phyloP scores from a whole-genome alignment of 306 rosid genomes.

The barrel medic (Medicago truncatula) region MtrunA17r5.0-ANR NC_053048.1:54661001-54661500 shows the following conservation, averaged over 20 bases:
- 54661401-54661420: no score
- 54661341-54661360: no score
- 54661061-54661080: slow-evolving; percentile 84
- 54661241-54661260: no score
- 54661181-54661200: not conserved
- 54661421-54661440: no score
- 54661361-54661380: no score
- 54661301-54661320: not conserved
- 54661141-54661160: slow-evolving; percentile 30
- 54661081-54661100: slow-evolving; percentile 68
- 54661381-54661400: no score
- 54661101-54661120: slow-evolving; percentile 41
- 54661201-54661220: not conserved
- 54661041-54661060: slow-evolving; percentile 90
- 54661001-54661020: slow-evolving; percentile 89
- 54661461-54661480: no score
- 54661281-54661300: not conserved
- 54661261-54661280: not conserved
- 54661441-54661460: no score
- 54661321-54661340: no score
- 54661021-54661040: slow-evolving; percentile 94
- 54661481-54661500: no score
- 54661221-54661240: not conserved
- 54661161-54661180: slow-evolving; percentile 7
- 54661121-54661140: slow-evolving; percentile 8